phyloP scores from a whole-genome alignment of 768 basidiomycete genomes.

The Suillus clintonianus region DNA sequence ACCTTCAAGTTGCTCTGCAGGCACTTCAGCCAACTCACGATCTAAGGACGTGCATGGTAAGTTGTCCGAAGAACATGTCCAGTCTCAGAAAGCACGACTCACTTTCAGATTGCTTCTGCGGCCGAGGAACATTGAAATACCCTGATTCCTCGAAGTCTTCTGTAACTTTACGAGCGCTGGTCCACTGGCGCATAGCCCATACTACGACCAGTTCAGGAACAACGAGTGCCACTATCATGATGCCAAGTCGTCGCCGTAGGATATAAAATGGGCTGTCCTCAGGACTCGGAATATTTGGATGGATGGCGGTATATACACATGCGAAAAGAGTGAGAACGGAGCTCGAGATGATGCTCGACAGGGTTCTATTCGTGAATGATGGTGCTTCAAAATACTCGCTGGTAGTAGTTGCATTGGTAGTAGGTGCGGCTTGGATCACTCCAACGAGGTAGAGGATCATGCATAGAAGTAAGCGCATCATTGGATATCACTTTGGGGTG shows the following conservation, averaged over 20 bases:
- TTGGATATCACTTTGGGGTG: neutral
- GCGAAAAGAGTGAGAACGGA: conserved; percentile 25
- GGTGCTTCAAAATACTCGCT: neutral
- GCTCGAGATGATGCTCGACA: conserved; percentile 23
- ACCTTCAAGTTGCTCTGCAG: no score
- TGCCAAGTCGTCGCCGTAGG: neutral
- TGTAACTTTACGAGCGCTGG: no score
- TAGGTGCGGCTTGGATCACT: neutral
- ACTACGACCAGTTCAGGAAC: conserved; percentile 23
- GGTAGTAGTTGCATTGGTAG: neutral
- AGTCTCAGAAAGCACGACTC: no score
- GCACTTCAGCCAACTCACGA: no score
- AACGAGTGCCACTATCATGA: no score
- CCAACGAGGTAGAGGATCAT: neutral
- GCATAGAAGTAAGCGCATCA: neutral
- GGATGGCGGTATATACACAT: conserved; percentile 26
- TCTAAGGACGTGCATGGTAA: no score
- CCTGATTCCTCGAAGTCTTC: no score
- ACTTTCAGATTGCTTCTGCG: no score
- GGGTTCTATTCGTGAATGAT: conserved; percentile 16
- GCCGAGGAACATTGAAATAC: neutral
- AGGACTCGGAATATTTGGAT: conserved; percentile 25
- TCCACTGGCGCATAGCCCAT: conserved; percentile 9
- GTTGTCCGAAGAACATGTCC: no score
- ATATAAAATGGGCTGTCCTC: neutral